These are phyloP conservation scores for Suhomyces ambrosiae DNA, from an alignment of 1,139 yeast species.

Conservation along the genomic window DNA sequence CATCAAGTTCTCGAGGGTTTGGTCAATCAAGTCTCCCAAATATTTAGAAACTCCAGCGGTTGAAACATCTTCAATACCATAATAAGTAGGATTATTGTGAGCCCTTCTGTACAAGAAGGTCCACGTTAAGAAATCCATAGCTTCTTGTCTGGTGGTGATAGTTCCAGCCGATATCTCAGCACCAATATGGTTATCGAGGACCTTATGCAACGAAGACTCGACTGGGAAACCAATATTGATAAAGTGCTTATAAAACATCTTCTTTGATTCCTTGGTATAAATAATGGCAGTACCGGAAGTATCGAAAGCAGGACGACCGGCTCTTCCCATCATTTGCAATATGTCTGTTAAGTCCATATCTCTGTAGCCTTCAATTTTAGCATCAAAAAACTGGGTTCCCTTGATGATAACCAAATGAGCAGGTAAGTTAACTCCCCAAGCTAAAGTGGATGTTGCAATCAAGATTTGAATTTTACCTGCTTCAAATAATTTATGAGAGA, in stretches of 20 bases:
- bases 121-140: slow-evolving; percentile 92
- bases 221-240: slow-evolving; percentile 96
- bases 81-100: slow-evolving; percentile 93
- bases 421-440: slow-evolving; percentile 97
- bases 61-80: slow-evolving; percentile 76
- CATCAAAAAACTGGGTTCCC: slow-evolving; percentile 88
- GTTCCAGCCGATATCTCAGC: slow-evolving; percentile 95
- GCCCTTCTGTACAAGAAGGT: slow-evolving; percentile 92
- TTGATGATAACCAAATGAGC: slow-evolving; percentile 92
- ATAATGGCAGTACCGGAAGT: slow-evolving; percentile 95
- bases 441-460: slow-evolving; percentile 92
- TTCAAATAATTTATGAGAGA: slow-evolving; percentile 85
- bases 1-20: slow-evolving; percentile 64
- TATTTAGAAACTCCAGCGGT: slow-evolving; percentile 70
- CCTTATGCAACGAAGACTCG: slow-evolving; percentile 91
- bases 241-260: slow-evolving; percentile 91
- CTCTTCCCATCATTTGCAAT: slow-evolving; percentile 89
- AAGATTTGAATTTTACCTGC: slow-evolving; percentile 83
- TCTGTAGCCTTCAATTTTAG: slow-evolving; percentile 75
- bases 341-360: slow-evolving; percentile 94
- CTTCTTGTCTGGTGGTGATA: slow-evolving; percentile 78
- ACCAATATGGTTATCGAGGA: slow-evolving; percentile 91
- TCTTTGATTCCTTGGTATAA: slow-evolving; percentile 88
- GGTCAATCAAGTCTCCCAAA: slow-evolving; percentile 72
- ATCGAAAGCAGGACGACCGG: slow-evolving; percentile 97